Evolutionary conservation across 2,329 filamentous ascomycete genomes (phyloP).

Genomic region (Arthrinium puccinioides): DNA sequence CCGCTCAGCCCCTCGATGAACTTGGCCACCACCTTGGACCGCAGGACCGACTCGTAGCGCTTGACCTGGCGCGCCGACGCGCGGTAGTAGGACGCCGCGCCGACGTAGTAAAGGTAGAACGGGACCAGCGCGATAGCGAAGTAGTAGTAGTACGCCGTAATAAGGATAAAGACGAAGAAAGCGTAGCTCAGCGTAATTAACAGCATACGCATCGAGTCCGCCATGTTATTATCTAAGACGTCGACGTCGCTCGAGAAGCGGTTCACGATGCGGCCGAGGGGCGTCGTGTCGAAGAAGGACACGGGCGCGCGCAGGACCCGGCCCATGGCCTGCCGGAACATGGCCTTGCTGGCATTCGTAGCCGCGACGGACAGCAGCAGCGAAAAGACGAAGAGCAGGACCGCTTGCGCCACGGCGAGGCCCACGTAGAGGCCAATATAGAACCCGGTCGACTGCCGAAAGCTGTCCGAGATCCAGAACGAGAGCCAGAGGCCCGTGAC

Average conservation of each 20-base stretch:
- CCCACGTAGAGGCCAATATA: constrained; percentile 70
- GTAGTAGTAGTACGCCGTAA: constrained; percentile 89
- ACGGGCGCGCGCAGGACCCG: constrained; percentile 64
- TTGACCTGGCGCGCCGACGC: constrained; percentile 89
- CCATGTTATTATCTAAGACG: constrained; percentile 88
- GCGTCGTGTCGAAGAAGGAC: constrained; percentile 96
- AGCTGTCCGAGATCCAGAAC: constrained; percentile 82
- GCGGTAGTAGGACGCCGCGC: constrained; percentile 81
- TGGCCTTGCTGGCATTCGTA: constrained; percentile 71
- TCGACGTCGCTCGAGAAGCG: constrained; percentile 96
- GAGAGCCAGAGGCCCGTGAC: constrained; percentile 86
- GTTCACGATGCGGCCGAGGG: constrained; percentile 91
- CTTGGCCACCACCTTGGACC: constrained; percentile 80
- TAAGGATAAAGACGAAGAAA: constrained; percentile 73
- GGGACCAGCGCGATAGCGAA: constrained; percentile 58
- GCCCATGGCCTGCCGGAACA: constrained; percentile 73
- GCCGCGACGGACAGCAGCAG: constrained; percentile 69
- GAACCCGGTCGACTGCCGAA: constrained; percentile 53
- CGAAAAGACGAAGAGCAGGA: constrained; percentile 75
- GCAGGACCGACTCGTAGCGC: constrained; percentile 80
- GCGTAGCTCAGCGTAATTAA: constrained; percentile 79
- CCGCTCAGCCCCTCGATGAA: constrained; percentile 84
- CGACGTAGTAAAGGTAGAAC: constrained; percentile 68
- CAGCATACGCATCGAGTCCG: constrained; percentile 88
- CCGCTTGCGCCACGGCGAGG: constrained; percentile 61